phyloP scores from a whole-genome alignment of 208 protist species.

The Leishmania amazonensis region DNA sequence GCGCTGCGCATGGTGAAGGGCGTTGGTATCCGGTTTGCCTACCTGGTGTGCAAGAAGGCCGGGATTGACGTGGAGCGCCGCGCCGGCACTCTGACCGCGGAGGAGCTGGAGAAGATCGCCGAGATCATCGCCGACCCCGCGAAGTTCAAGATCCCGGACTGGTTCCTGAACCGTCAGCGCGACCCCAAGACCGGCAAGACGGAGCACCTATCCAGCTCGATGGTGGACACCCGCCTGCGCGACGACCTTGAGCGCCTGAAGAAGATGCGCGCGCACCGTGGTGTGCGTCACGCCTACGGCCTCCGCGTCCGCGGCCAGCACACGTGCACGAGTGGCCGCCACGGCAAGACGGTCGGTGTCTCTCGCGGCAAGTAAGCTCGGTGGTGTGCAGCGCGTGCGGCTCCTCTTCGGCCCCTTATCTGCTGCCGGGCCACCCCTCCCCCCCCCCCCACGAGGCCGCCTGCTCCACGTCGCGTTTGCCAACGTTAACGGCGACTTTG shows the following conservation, averaged over 20 bases:
- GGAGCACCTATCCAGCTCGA: conserved; percentile 97
- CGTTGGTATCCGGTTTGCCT: conserved; percentile 99
- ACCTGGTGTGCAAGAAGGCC: conserved; percentile 99
- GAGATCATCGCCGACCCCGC: conserved; percentile 98
- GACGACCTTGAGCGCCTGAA: conserved; percentile 99
- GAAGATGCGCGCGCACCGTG: conserved; percentile 99
- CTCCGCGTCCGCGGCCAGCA: conserved; percentile 99
- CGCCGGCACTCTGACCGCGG: conserved; percentile 86
- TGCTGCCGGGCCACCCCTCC: neutral
- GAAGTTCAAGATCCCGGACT: conserved; percentile 99
- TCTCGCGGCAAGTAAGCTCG: conserved; percentile 69
- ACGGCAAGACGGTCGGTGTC: conserved; percentile 93
- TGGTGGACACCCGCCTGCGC: conserved; percentile 97
- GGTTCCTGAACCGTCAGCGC: conserved; percentile 99
- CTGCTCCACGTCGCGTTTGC: neutral
- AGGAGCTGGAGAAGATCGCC: conserved; percentile 98
- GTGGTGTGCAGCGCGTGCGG: neutral
- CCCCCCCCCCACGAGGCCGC: neutral
- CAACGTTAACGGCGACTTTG: neutral
- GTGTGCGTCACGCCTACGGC: conserved; percentile 98
- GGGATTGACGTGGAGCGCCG: conserved; percentile 98
- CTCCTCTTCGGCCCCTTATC: neutral
- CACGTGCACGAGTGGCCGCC: conserved; percentile 99
- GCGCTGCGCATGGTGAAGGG: conserved; percentile 99
- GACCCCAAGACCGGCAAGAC: conserved; percentile 98